Base-by-base conservation (phyloP, 345 rosid species). In the Eucalyptus cloeziana region DNA sequence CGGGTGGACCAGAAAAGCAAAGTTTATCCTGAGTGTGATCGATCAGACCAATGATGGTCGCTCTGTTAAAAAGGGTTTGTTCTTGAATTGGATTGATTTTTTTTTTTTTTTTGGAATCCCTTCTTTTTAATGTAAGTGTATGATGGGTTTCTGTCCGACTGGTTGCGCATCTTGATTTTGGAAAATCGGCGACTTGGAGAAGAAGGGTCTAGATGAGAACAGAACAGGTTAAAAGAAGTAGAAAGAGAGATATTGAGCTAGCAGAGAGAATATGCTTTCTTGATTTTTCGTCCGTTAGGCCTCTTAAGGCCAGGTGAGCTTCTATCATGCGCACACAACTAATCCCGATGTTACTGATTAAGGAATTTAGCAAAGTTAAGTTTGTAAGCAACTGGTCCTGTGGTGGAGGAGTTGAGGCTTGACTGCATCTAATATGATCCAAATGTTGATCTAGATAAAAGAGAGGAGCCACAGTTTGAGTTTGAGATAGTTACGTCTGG, bases 1-100 rank as follows among this genome's bases (percentile, higher is more conserved):
- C 22, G 90, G 92, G 14, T 92, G 93, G 91, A 89, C 88, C 49
- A 89, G 93, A 86, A 27, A 44, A 17, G 93, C 91, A 17, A 22
- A 49, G 51, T 89, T 90, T 52, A 89, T 88, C 88, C 79, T 92
- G 51, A 58, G 56, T 37, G 87, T 91, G 87, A 88, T 89, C 31
- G 71, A 91, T 91, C 91, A 89, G n/a, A 51, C 2, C 33, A 44
- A 56, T 25, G n/a, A 21, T 24, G 33, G 3, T 47, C 56, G 31
- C 47, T 56, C 89, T 7, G 49, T 43, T 37, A 62, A 27, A 49
- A 56, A 49, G 62, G 89, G 89, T 88, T 54, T 37, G 76, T 47
- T 87, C 83, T 37, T 76, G 5, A 76, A 10, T 21, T 37, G 27
- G 44, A 19, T 37, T 37, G 15, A 37, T 15, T 67, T 67, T 64